phyloP scores from a whole-genome alignment of 768 basidiomycete genomes.

The Mycena rebaudengoi region DNA sequence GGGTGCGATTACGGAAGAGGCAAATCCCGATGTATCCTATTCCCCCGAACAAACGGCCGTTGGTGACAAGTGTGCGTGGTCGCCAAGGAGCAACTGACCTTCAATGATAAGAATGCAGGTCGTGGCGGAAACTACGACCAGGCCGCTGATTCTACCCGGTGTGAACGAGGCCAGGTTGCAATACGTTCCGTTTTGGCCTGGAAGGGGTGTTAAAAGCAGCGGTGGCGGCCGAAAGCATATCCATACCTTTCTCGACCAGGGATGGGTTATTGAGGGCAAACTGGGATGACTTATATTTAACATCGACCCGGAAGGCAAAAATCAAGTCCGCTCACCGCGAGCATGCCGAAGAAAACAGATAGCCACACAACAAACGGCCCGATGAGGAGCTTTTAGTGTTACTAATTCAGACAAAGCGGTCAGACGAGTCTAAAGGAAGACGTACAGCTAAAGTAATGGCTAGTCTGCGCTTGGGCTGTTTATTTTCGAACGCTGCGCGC shows the following conservation, averaged over 20 bases:
- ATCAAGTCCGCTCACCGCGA: slow-evolving; percentile 26
- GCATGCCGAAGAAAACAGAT: slow-evolving; percentile 31
- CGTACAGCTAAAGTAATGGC: slow-evolving; percentile 32
- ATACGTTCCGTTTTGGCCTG: slow-evolving; percentile 38
- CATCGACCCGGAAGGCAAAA: not conserved
- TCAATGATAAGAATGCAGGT: slow-evolving; percentile 32
- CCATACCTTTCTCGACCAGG: slow-evolving; percentile 28
- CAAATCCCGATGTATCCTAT: slow-evolving; percentile 34
- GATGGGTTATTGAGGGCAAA: slow-evolving; percentile 32
- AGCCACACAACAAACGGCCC: slow-evolving; percentile 39
- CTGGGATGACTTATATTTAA: slow-evolving; percentile 25
- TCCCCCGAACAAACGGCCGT: not conserved
- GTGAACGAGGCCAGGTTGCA: slow-evolving; percentile 35
- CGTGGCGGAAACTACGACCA: slow-evolving; percentile 31
- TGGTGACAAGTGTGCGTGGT: not conserved
- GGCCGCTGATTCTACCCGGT: slow-evolving; percentile 38
- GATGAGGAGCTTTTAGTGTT: slow-evolving; percentile 30
- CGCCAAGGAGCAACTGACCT: slow-evolving; percentile 15
- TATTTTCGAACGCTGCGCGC: slow-evolving; percentile 28
- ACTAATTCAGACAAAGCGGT: not conserved
- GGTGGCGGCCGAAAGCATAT: not conserved
- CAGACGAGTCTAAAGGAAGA: not conserved
- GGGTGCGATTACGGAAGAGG: slow-evolving; percentile 33
- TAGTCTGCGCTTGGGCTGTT: slow-evolving; percentile 25
- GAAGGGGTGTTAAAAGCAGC: not conserved